phyloP scores from a whole-genome alignment of 768 basidiomycete species.

The Termitomyces bulborhizus region DNA sequence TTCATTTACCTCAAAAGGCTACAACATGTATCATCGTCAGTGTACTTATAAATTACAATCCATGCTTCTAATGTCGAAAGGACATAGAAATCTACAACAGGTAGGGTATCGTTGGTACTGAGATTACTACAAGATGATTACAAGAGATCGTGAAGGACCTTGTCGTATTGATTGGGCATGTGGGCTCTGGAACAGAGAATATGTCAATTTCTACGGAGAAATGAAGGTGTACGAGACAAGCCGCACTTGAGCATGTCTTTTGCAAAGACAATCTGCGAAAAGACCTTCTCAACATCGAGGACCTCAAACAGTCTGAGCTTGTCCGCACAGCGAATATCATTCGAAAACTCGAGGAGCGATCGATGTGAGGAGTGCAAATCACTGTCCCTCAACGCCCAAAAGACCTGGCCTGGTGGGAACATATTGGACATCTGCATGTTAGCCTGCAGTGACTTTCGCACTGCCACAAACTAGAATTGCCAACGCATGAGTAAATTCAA shows the following conservation, averaged over 20 bases:
- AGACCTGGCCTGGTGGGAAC: constrained; percentile 71
- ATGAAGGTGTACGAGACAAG: neutral
- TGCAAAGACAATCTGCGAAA: constrained; percentile 76
- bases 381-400: constrained; percentile 74
- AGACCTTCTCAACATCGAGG: constrained; percentile 67
- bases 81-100: neutral
- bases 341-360: constrained; percentile 18
- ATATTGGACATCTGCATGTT: constrained; percentile 72
- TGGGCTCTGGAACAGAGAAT: constrained; percentile 46
- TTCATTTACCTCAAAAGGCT: neutral
- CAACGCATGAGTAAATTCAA: neutral
- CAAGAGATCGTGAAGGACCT: constrained; percentile 62
- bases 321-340: constrained; percentile 24
- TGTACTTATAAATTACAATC: constrained; percentile 10
- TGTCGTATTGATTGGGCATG: constrained; percentile 77
- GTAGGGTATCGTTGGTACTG: neutral
- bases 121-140: constrained; percentile 20
- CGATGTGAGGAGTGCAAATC: constrained; percentile 61
- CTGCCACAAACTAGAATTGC: constrained; percentile 56
- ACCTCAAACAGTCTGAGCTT: constrained; percentile 75
- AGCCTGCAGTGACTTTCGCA: constrained; percentile 80
- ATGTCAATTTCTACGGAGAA: neutral
- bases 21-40: neutral
- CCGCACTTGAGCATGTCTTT: constrained; percentile 75
- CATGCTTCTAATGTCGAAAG: neutral